Base-by-base conservation (phyloP, 345 rosid species). In the Angophora floribunda region DNA sequence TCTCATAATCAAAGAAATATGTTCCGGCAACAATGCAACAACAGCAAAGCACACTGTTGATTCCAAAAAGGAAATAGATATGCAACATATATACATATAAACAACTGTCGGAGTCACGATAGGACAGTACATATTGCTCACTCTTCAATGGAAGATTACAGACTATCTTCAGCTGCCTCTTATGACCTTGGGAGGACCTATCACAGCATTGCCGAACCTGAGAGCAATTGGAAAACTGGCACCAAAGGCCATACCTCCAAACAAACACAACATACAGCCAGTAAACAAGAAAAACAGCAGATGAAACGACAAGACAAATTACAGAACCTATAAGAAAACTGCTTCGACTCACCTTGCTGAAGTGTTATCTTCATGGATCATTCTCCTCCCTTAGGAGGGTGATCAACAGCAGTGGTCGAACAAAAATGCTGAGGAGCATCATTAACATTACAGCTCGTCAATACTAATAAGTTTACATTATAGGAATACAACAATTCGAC, bases 151-250 rank as follows among this genome's bases (percentile, higher is more conserved):
- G 1, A 63, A 63, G 75, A 36, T 63, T 63, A n/a, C 41, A 7
- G 75, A 14, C 41, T 13, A n/a, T n/a, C 9, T 63, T 63, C 6
- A n/a, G 36, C 75, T 63, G 17, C 36, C 75, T 63, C 75, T n/a
- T 14, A 63, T 15, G 53, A 52, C 53, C 16, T 52, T 52, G 53
- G 28, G 93, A 80, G 93, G 96, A 30, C 95, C 95, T 89, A 93
- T 8, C 45, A 92, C 86, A 9, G 93, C 91, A 91, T 93, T 94
- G 21, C 87, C 91, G 86, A 93, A 95, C 87, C 93, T 89, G 91
- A 90, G 93, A 82, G 94, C 95, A n/a, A 95, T 86, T 3, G 93
- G 91, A 86, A 53, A 92, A 55, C 93, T 93, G 50, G 90, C 87
- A 49, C 95, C 95, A 79, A 90, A 91, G 41, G 92, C 94, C 89